Base-by-base conservation (phyloP, 805 yeast species). In the Candida hungchunana region DNA sequence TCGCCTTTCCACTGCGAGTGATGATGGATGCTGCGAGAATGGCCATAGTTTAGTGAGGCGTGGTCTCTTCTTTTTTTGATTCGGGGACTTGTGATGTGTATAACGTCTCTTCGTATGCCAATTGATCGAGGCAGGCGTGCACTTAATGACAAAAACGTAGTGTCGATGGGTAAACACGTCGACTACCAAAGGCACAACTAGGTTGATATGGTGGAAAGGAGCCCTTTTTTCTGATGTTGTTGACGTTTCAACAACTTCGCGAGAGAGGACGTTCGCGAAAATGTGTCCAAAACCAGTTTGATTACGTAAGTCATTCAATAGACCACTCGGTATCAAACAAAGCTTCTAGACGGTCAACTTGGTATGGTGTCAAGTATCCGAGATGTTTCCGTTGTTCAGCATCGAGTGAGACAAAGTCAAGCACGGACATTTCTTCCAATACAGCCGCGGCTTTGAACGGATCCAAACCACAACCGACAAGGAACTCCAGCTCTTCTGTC, bases 1-100 rank as follows among this genome's bases (percentile, higher is more conserved):
- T 75, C 17, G 96, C 85, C 53, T 88, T 90, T 40, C 98, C 98
- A 40, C 87, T 82, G 52, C 89, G 86, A 27, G 96, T 82, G 62
- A 96, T 85, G 51, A 93, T 84, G 28, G 96, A 84, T 31, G 96
- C 97, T 36, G 98, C 96, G 58, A 90, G 69, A 35, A 84, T 87
- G 44, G 77, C 89, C 95, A 69, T 68, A 26, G 34, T 7, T 16
- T 18, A 18, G 14, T 21, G 13, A 12, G 12, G 18, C 17, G 19
- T 30, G 18, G 32, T 32, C 13, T 19, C 5, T 13, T 18, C 23
- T 18, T 13, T 6, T 26, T 9, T 26, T 19, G 19, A 18, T 14
- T 22, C 11, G 29, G 32, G n/a, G n/a, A n/a, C n/a, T n/a, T 13
- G 24, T 33, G 32, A 29, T n/a, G 28, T 26, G 32, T 34, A 32